Percentiles rank a stretch among this genome's conserved stretches.
Conservation (phyloP, 164 flowering plant genomes). For the Aristolochia californica region DNA sequence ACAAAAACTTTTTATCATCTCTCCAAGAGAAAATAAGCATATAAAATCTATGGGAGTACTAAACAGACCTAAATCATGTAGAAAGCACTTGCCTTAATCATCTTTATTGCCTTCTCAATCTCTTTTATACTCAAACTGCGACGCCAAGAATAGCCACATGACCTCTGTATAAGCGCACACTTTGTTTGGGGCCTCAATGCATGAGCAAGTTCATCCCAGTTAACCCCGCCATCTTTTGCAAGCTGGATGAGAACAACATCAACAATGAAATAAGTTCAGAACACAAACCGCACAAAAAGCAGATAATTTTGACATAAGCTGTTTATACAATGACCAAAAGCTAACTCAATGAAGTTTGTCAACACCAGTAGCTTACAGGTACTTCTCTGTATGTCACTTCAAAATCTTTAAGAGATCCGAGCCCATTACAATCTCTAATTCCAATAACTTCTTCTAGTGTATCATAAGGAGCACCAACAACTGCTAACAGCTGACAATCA, state of each 20-base stretch:
- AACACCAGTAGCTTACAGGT: conserved; percentile 33
- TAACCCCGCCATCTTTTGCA: conserved; percentile 71
- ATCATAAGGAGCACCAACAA: conserved; percentile 91
- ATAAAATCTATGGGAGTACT: too few relatives aligned
- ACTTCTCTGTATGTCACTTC: conserved; percentile 69
- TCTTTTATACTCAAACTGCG: conserved; percentile 64
- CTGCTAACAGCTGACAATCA: conserved; percentile 72
- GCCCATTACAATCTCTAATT: conserved; percentile 51
- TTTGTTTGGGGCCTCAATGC: conserved; percentile 62
- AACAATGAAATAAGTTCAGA: background rate
- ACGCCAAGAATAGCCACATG: conserved; percentile 94
- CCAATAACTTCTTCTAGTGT: conserved; percentile 92
- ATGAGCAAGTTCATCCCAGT: conserved; percentile 47
- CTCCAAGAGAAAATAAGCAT: too few relatives aligned
- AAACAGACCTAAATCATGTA: too few relatives aligned
- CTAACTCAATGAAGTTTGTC: background rate
- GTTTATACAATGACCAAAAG: background rate
- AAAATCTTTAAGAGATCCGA: conserved; percentile 75
- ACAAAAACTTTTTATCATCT: too few relatives aligned
- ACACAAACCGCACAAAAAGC: background rate
- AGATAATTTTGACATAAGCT: background rate
- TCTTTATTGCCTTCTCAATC: conserved; percentile 59
- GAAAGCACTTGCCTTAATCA: conserved; percentile 45
- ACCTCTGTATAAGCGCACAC: conserved; percentile 86
- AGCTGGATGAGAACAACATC: conserved; percentile 33